These are phyloP conservation scores for Pichia sp. DNA, from an alignment of 1,139 yeast genomes.

Conservation along the genomic window DNA sequence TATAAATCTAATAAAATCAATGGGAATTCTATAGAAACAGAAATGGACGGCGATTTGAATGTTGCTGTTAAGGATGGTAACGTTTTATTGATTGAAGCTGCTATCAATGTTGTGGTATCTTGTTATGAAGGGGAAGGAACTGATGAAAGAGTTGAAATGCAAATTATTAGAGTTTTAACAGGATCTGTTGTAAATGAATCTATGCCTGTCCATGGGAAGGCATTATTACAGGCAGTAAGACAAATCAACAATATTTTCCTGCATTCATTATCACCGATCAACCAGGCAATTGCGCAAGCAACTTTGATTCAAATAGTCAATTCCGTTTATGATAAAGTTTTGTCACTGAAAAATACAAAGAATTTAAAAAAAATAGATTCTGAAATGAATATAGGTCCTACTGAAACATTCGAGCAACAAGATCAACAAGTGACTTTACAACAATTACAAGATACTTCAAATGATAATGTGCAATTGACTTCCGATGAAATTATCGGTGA, in stretches of 20 bases:
- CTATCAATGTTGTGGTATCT: conserved; percentile 76
- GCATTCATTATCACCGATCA: conserved; percentile 69
- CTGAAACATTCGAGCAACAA: conserved; percentile 2
- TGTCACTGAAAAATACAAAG: conserved; percentile 22
- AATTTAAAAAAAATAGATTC: not conserved
- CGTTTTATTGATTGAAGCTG: conserved; percentile 66
- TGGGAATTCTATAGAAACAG: conserved; percentile 23
- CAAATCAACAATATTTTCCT: conserved; percentile 90
- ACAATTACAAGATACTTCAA: conserved; percentile 35
- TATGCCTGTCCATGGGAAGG: conserved; percentile 85
- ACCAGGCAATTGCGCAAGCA: conserved; percentile 94
- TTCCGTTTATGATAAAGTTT: conserved; percentile 72
- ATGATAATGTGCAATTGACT: conserved; percentile 50
- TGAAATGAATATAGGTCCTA: not conserved
- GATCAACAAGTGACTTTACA: conserved; percentile 38
- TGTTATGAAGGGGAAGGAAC: conserved; percentile 92
- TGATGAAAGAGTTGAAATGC: conserved; percentile 81
- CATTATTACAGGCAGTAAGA: conserved; percentile 81
- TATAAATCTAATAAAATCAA: conserved; percentile 19
- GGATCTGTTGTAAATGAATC: conserved; percentile 76
- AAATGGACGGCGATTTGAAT: conserved; percentile 36
- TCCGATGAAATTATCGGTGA: conserved; percentile 43
- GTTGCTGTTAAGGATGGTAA: conserved; percentile 32
- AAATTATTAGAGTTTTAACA: conserved; percentile 84
- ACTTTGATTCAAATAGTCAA: conserved; percentile 86